Conservation (phyloP, 1,284 basidiomycete genomes). For the Cryptococcus maquisensis region DNA sequence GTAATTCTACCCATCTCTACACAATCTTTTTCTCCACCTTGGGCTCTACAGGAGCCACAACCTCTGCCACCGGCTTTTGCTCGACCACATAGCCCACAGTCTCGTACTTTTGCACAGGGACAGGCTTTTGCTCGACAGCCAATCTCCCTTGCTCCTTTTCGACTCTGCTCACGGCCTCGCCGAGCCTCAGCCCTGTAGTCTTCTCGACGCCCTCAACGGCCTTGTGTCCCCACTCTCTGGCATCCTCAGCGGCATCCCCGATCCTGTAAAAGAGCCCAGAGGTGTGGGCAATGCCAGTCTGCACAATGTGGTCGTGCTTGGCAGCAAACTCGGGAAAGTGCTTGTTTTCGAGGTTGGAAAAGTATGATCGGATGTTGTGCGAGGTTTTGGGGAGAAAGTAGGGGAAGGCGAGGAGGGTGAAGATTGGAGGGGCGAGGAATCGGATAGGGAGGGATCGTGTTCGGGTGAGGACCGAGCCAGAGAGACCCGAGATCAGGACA, state of each 20-base stretch:
- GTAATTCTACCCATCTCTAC: slow-evolving; percentile 12
- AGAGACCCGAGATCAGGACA: slow-evolving; percentile 79
- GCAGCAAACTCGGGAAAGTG: slow-evolving; percentile 65
- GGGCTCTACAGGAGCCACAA: slow-evolving; percentile 31
- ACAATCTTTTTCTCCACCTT: slow-evolving; percentile 21
- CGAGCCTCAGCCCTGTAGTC: slow-evolving; percentile 65
- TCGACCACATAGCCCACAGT: slow-evolving; percentile 44
- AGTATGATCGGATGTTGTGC: slow-evolving; percentile 62
- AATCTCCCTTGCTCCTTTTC: slow-evolving; percentile 18
- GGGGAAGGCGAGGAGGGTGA: slow-evolving; percentile 61
- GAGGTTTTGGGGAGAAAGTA: slow-evolving; percentile 79
- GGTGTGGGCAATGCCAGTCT: slow-evolving; percentile 60
- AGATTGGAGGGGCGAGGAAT: slow-evolving; percentile 63
- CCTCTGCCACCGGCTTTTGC: slow-evolving; percentile 43
- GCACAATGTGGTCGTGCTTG: slow-evolving; percentile 64
- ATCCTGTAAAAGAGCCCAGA: slow-evolving; percentile 53
- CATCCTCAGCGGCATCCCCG: slow-evolving; percentile 47
- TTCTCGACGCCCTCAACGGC: slow-evolving; percentile 62
- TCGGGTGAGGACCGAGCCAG: slow-evolving; percentile 77
- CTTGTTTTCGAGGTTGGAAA: slow-evolving; percentile 64
- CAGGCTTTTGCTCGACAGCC: slow-evolving; percentile 4
- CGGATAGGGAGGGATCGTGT: slow-evolving; percentile 65
- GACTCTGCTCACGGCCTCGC: slow-evolving; percentile 57
- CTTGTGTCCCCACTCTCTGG: slow-evolving; percentile 46
- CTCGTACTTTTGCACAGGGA: slow-evolving; percentile 18